A percentile compares a stretch with the other conserved stretches of the same genome.
Conservation (phyloP, 2,329 filamentous ascomycete species). For the Aspergillus viridinutans region DNA sequence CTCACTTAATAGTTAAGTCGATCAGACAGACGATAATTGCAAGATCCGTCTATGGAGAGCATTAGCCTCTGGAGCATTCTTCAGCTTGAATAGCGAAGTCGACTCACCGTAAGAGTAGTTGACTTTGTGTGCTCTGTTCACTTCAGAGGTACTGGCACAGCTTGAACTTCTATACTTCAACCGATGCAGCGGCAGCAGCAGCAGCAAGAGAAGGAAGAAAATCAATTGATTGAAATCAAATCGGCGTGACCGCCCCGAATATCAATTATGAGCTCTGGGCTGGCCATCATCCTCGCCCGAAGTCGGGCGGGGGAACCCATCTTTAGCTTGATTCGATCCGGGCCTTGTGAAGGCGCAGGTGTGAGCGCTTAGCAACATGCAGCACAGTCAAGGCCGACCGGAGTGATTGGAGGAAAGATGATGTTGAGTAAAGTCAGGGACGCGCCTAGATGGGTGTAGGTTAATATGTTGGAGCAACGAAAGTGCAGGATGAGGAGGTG, state of each 20-base stretch:
- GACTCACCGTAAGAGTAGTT: not conserved
- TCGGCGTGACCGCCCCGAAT: constrained; percentile 22
- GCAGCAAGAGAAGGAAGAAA: constrained; percentile 16
- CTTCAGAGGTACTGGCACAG: not conserved
- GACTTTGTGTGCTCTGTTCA: not conserved
- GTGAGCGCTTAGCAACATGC: constrained; percentile 32
- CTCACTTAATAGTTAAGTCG: not conserved
- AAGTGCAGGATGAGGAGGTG: constrained; percentile 9
- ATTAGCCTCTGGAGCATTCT: not conserved
- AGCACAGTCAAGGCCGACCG: constrained; percentile 8
- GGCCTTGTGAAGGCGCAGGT: constrained; percentile 17
- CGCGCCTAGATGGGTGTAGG: constrained; percentile 1
- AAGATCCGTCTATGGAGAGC: not conserved
- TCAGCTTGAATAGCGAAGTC: not conserved
- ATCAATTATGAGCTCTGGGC: constrained; percentile 24
- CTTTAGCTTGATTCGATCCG: constrained; percentile 7
- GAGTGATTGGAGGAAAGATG: constrained; percentile 14
- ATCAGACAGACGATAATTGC: not conserved
- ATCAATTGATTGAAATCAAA: constrained; percentile 7
- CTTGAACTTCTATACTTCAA: not conserved
- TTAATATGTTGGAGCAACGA: constrained; percentile 1
- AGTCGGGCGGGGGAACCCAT: constrained; percentile 15
- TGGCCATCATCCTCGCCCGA: constrained; percentile 7
- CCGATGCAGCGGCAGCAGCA: constrained; percentile 12
- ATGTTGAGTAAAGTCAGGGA: constrained; percentile 4